These are phyloP conservation scores for Trichophaea hybrida DNA, from an alignment of 2,329 filamentous ascomycete species.

Conservation along the genomic window DNA sequence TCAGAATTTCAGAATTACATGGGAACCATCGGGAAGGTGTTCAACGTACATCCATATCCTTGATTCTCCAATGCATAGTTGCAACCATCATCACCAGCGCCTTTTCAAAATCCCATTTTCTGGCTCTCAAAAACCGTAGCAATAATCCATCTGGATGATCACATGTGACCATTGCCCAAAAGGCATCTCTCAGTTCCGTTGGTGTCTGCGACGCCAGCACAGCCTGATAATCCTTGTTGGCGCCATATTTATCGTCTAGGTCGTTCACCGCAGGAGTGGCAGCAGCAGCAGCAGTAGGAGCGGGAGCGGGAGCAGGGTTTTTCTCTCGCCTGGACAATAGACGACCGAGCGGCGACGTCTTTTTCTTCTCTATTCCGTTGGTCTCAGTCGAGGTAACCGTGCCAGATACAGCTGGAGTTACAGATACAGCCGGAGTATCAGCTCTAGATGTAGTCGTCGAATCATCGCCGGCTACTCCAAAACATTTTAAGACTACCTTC, in stretches of 20 bases:
- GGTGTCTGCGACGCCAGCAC: slow-evolving; percentile 63
- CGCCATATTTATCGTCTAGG: slow-evolving; percentile 80
- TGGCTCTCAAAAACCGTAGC: slow-evolving; percentile 69
- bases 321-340: slow-evolving; percentile 32
- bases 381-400: slow-evolving; percentile 6
- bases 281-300: slow-evolving; percentile 30
- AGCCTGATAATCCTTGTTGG: slow-evolving; percentile 71
- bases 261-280: slow-evolving; percentile 36
- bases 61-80: slow-evolving; percentile 79
- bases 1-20: background rate
- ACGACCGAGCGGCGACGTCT: background rate
- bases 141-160: slow-evolving; percentile 81
- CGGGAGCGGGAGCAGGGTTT: slow-evolving; percentile 38
- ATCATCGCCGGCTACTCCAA: slow-evolving; percentile 42
- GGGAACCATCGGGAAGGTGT: background rate
- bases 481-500: slow-evolving; percentile 60
- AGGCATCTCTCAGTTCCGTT: slow-evolving; percentile 61
- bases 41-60: slow-evolving; percentile 58
- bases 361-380: slow-evolving; percentile 20
- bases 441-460: slow-evolving; percentile 12
- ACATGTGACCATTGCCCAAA: slow-evolving; percentile 92
- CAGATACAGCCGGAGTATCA: background rate
- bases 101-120: slow-evolving; percentile 90
- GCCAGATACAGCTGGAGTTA: slow-evolving; percentile 24
- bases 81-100: slow-evolving; percentile 88